phyloP scores from a whole-genome alignment of 441 rosid species.

The Erodium moschatum region DNA sequence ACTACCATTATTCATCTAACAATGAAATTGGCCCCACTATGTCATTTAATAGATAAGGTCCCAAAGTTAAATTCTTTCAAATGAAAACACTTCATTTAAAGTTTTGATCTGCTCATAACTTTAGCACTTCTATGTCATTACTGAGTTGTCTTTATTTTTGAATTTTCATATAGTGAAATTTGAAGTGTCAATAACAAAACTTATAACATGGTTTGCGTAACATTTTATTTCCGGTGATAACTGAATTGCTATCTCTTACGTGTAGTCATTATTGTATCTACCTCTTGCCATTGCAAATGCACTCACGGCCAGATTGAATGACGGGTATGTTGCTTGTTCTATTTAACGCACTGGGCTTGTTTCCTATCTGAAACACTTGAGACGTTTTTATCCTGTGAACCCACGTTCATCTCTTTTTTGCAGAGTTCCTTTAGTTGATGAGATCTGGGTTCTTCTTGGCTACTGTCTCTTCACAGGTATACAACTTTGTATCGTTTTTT shows the following conservation, averaged over 20 bases:
- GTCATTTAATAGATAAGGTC: background rate
- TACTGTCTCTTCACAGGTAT: constrained; percentile 71
- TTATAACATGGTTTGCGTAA: too few relatives aligned
- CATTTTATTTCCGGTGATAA: background rate
- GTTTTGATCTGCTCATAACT: background rate
- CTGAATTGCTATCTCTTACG: constrained; percentile 12
- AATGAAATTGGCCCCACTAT: background rate
- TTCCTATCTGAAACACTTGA: constrained; percentile 13
- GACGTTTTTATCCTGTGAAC: constrained; percentile 9
- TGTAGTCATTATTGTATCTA: constrained; percentile 79
- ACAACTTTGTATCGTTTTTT: constrained; percentile 12
- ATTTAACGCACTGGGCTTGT: background rate
- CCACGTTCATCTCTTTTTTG: constrained; percentile 14
- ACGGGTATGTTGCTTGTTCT: constrained; percentile 41
- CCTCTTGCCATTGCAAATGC: constrained; percentile 89
- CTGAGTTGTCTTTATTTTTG: background rate
- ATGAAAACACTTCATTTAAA: background rate
- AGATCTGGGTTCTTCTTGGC: constrained; percentile 89
- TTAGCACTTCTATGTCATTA: background rate
- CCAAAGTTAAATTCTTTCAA: background rate
- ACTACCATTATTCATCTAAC: background rate
- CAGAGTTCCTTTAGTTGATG: constrained; percentile 84
- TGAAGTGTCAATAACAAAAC: background rate
- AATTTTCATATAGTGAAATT: background rate
- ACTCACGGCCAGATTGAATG: constrained; percentile 69